Base-by-base conservation (phyloP, 2,329 filamentous ascomycete species). In the Mycosphaerelloides madeirae region DNA sequence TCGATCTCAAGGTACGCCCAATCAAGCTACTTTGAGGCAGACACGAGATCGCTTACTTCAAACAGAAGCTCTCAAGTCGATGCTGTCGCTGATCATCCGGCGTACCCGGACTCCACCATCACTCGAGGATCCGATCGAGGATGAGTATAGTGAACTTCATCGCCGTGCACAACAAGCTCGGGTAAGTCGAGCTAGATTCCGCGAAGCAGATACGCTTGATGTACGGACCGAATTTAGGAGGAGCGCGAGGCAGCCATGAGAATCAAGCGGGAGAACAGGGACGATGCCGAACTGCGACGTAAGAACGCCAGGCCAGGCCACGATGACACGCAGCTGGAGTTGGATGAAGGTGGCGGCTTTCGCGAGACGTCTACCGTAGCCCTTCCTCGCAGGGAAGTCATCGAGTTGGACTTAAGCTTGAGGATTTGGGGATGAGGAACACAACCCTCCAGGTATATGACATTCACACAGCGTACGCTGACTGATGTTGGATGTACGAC, bases 71-170 rank as follows among this genome's bases (percentile, higher is more conserved):
- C 46, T 60, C 11, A 51, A 56, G 35, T 31, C 41, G 4, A 45
- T 57, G 37, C 36, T n/a, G n/a, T n/a, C n/a, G n/a, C n/a, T 51
- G 28, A 54, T 58, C 44, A 49, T 59, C 15, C 52, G 48, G n/a
- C 57, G 51, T 19, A 53, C 52, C 1, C 54, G 54, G 7, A 41
- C 44, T 7, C 55, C 55, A 8, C 9, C 37, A n/a, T 52, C 55
- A 15, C 43, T 53, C 3, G 43, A 52, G 33, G 40, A 54, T 11
- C 51, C 54, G 6, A 50, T 1, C n/a, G 19, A 3, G 1, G 51
- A 43, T 3, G 49, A 58, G 19, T 3, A 19, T 51, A 3, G 13
- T 12, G 13, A 35, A 14, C 16, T 34, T 5, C 25, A 40, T 8
- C 33, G 19, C 14, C 14, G 33, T 12, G n/a, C 19, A 16, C 14